These are phyloP conservation scores for Tetracladium setigerum DNA, from an alignment of 495 filamentous ascomycete genomes.

Conservation along the genomic window DNA sequence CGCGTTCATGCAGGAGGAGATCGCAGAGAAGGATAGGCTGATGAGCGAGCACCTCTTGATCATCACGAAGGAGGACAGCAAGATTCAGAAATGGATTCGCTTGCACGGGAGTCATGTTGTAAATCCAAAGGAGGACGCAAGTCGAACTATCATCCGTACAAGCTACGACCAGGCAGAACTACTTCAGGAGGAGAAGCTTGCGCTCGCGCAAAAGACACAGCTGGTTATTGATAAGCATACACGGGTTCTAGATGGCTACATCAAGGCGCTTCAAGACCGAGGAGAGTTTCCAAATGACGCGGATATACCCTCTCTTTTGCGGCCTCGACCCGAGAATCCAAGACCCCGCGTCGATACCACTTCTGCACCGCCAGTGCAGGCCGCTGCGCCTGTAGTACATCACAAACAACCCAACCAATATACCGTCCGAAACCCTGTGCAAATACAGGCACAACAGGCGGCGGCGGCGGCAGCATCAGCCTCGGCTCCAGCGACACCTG, in stretches of 20 bases:
- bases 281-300: conserved; percentile 71
- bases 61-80: conserved; percentile 70
- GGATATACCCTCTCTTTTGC: conserved; percentile 70
- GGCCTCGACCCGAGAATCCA: conserved; percentile 37
- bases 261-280: conserved; percentile 75
- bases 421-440: conserved; percentile 34
- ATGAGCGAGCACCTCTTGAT: conserved; percentile 65
- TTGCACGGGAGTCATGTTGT: conserved; percentile 67
- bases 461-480: conserved; percentile 19
- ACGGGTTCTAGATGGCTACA: conserved; percentile 76
- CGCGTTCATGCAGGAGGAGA: conserved; percentile 87
- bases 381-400: conserved; percentile 31
- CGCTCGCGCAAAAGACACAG: conserved; percentile 68
- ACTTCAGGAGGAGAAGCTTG: conserved; percentile 82
- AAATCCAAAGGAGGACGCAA: conserved; percentile 82
- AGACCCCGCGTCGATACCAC: conserved; percentile 34
- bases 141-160: conserved; percentile 60
- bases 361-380: conserved; percentile 37
- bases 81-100: conserved; percentile 87
- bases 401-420: conserved; percentile 30
- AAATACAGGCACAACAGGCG: conserved; percentile 22
- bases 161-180: conserved; percentile 63
- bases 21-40: conserved; percentile 77
- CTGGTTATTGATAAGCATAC: conserved; percentile 80
- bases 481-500: conserved; percentile 62